Evolutionary conservation across 2,329 filamentous ascomycete species (phyloP), one percentile per base, ranked within the genome.

Genomic region (Aspergillus arachidicola): DNA sequence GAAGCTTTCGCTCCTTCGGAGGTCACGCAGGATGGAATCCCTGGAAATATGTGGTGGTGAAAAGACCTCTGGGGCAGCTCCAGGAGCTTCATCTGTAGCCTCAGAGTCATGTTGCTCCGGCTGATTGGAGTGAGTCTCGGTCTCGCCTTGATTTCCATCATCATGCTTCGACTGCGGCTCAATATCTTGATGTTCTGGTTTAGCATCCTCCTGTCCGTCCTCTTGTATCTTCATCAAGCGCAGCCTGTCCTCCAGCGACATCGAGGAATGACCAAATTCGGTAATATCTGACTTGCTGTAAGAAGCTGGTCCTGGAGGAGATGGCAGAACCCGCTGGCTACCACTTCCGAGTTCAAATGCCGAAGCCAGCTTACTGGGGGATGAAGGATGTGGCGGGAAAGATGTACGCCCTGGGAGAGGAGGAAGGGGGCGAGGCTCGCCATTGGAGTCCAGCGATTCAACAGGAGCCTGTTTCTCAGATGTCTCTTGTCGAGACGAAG

Each of bases 21-120:
- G 90, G 66, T 94, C 93, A 59, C 92, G 89, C 71, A 98, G 83
- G 69, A 98, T 98, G 0, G 94, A 97, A 75, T 98, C 95, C 43
- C 94, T 88, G 10, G 94, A 97, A 73, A 98, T 96, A 60, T 90
- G 90, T 12, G 91, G 85, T 21, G 89, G 92, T 16, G 71, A 85
- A 83, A 61, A 84, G 79, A 59, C 85, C 85, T 69, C 89, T 76
- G 84, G 83, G 60, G 89, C 86, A 23, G 89, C 87, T 48, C 36
- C 51, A 7, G 23, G 32, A 10, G 55, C 14, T 11, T 60, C 50
- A 36, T 65, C 60, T 12, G 56, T 21, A 14, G 48, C 30, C 14
- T 66, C n/a, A 19, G 53, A 71, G 54, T 71, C 73, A 56, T 79
- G 72, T 36, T 79, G 74, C 5, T 71, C 68, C 4, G 62, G 65